Evolutionary conservation across 768 basidiomycete genomes (phyloP), one percentile per base, ranked within the genome.

Genomic region (Suillus paluster): DNA sequence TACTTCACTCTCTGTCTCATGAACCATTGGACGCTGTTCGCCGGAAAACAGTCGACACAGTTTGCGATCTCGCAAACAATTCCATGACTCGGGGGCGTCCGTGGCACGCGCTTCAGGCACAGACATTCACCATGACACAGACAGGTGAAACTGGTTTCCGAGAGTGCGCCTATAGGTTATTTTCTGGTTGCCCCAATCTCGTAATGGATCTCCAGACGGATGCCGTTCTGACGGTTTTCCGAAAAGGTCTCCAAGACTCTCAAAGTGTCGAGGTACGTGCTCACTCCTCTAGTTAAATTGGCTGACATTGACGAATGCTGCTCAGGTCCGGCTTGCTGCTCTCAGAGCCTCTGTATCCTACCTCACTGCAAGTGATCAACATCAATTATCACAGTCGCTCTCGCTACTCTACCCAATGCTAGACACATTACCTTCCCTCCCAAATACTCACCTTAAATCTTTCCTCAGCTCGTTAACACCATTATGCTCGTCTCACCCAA

Each of bases 41-140:
- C 17, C 81, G 84, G 19, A 91, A 90, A 73, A 80, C 85, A 3
- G 88, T 90, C 15, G 91, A 94, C 68, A 90, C 91, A 2, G 81
- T 90, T 25, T 86, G 85, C 62, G 92, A 94, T 67, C 76, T 94
- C 33, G 88, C 92, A 7, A 89, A 88, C 59, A 85, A 90, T 61
- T 84, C 85, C 12, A 91, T 94, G 89, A 71, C 74, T 17, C 82
- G 91, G 2, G 92, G 92, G 1, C 75, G 90, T 10, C 91, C 91
- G 3, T 94, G 92, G 92, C 91, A 92, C 69, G 88, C 88, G 2
- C 78, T 94, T 1, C 92, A 93, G 69, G 84, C 84, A 0, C 89
- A 88, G 58, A 80, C 82, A 0, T 93, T 93, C 67, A 79, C 75
- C 50, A 90, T 92, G 89, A 80, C 84, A 6, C 67, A 74, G 41